Evolutionary conservation across 2,329 filamentous ascomycete genomes (phyloP), one percentile per base, ranked within the genome.

Genomic region (Colletotrichum tamarilloi): DNA sequence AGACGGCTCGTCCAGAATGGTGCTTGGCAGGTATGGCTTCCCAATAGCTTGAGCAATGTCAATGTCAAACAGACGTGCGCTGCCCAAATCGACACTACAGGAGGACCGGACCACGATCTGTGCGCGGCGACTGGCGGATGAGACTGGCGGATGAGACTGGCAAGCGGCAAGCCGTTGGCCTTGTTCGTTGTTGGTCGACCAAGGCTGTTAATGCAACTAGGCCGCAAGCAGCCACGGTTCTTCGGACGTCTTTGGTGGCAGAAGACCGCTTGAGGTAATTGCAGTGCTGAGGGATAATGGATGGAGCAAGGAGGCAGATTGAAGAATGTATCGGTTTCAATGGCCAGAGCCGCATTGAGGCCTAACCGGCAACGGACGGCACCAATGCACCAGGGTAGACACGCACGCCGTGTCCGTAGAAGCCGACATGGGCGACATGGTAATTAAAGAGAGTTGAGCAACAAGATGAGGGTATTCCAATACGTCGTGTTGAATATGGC

Each of bases 61-160:
- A 65, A 65, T 49, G 67, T 58, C 71, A 65, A 71, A 70, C 67
- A 73, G 30, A 57, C 62, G 64, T 72, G 64, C 69, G 65, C 64
- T 52, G 68, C 65, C 38, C 64, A 52, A 49, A 53, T 68, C 35
- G 56, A 57, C 60, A 65, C 35, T 66, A 62, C 53, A 46, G 26
- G 26, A 42, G 53, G 30, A 30, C 67, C 55, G 66, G 60, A 52
- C 49, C 56, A 28, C 62, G 67, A 62, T 71, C 71, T 73, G 71
- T 73, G 67, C 71, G 56, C 62, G n/a, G 35, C 49, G 71, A 73
- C 67, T 64, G 70, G 64, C 28, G 42, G 53, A 69, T 46, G 38
- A 60, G 71, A 73, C 67, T 64, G 70, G 64, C 28, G 42, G 53
- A 69, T 46, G 38, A 60, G 70, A 53, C 69, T 58, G 59, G 32